Evolutionary conservation across 2,329 filamentous ascomycete species (phyloP), one percentile per base, ranked within the genome.

Genomic region (Diaporthe eres): DNA sequence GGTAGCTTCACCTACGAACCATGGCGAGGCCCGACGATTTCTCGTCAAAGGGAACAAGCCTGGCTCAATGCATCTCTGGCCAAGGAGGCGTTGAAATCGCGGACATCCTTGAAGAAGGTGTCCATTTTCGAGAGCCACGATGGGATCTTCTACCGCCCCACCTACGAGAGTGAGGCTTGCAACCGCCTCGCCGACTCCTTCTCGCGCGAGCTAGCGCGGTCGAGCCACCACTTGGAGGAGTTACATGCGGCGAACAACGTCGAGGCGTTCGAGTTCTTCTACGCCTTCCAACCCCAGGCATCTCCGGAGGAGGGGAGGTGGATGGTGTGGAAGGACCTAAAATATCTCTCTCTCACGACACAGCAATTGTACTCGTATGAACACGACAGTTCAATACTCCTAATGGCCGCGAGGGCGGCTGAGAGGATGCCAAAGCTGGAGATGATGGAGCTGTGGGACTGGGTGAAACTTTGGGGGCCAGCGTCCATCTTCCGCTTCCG

Each of bases 221-320:
- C 61, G 13, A 74, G 61, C 25, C 61, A 39, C 13, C n/a, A 42
- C 39, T 15, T 67, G n/a, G 72, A 74, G 61, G 44, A 67, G 37
- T 53, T 70, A 17, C 25, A 70, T 13, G 61, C 9, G 31, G 72
- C 60, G 4, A 39, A 53, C 5, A 74, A 55, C 12, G 10, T 58
- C n/a, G 47, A 70, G 0, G 72, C 72, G 13, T n/a, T 19, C 1
- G 9, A 55, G 10, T 70, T 74, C 60, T 57, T 74, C n/a, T 47
- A 34, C 39, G 34, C 72, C 19, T 74, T 74, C 7, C 51, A 25
- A 3, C 47, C 58, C 7, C 22, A 17, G 8, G 60, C 47, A 0
- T 15, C n/a, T 28, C 58, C 31, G 5, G n/a, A 7, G 5, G 1
- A 19, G 10, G 17, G n/a, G 22, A 68, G 61, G 25, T 65, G 28